Percentiles rank a stretch among this genome's conserved stretches.
Evolutionary conservation across 495 filamentous ascomycete species (phyloP).

Genomic region (Lepraria neglecta): DNA sequence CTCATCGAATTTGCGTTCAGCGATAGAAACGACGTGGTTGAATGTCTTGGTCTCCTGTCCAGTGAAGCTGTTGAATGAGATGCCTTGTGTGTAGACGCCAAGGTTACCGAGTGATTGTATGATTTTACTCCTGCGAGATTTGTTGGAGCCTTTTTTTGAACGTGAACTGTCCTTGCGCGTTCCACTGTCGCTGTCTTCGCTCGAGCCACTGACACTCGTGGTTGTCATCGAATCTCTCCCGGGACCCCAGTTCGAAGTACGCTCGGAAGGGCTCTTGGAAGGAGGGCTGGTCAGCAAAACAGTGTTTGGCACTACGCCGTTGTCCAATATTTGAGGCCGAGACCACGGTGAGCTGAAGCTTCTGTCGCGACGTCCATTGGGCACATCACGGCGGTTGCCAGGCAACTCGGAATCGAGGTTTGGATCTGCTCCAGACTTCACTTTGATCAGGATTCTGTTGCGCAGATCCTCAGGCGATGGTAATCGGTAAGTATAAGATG

Average conservation of each 20-base stretch:
- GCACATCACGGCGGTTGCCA: constrained; percentile 36
- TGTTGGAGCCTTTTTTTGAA: constrained; percentile 45
- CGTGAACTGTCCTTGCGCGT: constrained; percentile 31
- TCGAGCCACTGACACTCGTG: constrained; percentile 52
- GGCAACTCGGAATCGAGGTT: constrained; percentile 36
- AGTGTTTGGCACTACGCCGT: constrained; percentile 43
- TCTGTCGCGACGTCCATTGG: constrained; percentile 60
- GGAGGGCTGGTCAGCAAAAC: constrained; percentile 54
- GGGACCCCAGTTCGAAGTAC: constrained; percentile 36
- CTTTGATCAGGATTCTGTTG: constrained; percentile 82
- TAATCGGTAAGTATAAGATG: constrained; percentile 56
- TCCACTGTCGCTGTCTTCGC: constrained; percentile 56
- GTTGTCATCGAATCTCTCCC: constrained; percentile 49
- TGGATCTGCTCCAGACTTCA: constrained; percentile 60
- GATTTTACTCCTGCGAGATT: constrained; percentile 76
- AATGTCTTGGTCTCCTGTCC: constrained; percentile 67
- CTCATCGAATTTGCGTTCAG: constrained; percentile 74
- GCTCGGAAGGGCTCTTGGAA: constrained; percentile 45
- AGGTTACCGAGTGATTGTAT: constrained; percentile 74
- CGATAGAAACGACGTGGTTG: constrained; percentile 93
- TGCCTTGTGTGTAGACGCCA: constrained; percentile 80
- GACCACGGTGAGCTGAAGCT: constrained; percentile 73
- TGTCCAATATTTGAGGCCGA: constrained; percentile 52
- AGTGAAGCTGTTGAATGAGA: constrained; percentile 74
- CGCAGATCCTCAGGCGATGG: constrained; percentile 82